These are phyloP conservation scores for Boletus tomentosulus DNA, from an alignment of 768 basidiomycete species.

Conservation along the genomic window DNA sequence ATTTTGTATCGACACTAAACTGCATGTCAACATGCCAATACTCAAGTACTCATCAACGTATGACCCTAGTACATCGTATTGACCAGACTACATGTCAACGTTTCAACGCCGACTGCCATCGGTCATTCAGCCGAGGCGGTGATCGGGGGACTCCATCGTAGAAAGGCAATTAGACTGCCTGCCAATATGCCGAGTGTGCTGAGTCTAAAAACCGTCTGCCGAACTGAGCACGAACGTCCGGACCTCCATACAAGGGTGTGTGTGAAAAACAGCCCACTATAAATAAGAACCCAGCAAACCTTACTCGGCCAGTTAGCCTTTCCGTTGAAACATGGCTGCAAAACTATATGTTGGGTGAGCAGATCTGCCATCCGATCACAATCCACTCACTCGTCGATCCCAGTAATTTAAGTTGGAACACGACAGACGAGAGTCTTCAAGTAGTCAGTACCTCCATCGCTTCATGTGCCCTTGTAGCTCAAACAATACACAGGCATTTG, in stretches of 20 bases:
- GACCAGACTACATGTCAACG: too few species aligned
- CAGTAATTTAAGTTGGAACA: constrained; percentile 35
- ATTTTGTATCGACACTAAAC: too few species aligned
- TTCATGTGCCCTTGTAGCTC: background rate
- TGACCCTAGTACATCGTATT: too few species aligned
- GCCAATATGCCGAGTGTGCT: too few species aligned
- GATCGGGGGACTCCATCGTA: too few species aligned
- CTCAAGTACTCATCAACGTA: too few species aligned
- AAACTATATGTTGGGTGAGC: constrained; percentile 33
- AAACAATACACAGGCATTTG: constrained; percentile 37
- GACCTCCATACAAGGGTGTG: constrained; percentile 29
- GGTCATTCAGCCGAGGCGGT: too few species aligned
- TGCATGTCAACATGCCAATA: too few species aligned
- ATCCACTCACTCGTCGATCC: background rate
- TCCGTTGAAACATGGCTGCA: constrained; percentile 23
- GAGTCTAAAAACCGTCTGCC: too few species aligned
- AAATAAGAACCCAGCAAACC: constrained; percentile 30
- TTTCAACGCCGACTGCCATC: too few species aligned
- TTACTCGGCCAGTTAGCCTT: constrained; percentile 7
- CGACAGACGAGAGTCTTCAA: constrained; percentile 26
- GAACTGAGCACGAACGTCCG: too few species aligned
- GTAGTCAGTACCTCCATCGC: constrained; percentile 16
- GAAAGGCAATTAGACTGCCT: too few species aligned
- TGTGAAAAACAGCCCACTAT: constrained; percentile 28
- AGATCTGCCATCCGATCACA: background rate